Evolutionary conservation across 2,329 filamentous ascomycete species (phyloP).

Genomic region (Ramularia endophylla): DNA sequence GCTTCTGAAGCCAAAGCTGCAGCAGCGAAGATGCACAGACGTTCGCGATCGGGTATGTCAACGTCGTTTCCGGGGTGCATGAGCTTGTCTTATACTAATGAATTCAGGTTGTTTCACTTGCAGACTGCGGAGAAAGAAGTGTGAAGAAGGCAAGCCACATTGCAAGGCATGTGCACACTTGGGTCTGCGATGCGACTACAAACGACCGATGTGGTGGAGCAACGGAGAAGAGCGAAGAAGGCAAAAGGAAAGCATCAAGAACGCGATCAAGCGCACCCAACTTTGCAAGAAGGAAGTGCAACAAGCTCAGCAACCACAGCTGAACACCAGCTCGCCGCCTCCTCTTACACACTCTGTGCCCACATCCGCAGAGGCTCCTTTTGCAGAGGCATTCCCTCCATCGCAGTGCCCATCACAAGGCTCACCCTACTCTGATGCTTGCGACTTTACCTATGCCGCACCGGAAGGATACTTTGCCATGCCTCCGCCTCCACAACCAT

Average conservation of each 20-base stretch:
- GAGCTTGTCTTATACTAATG: too few species aligned
- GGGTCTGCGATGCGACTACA: constrained; percentile 88
- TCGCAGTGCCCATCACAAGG: constrained; percentile 73
- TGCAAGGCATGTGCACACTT: constrained; percentile 65
- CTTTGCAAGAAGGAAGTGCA: constrained; percentile 74
- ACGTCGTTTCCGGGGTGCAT: constrained; percentile 28
- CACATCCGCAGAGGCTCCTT: constrained; percentile 59
- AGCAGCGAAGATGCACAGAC: constrained; percentile 82
- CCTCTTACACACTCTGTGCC: constrained; percentile 68
- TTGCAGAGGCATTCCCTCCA: constrained; percentile 66
- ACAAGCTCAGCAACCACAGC: constrained; percentile 33
- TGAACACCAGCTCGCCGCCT: constrained; percentile 59
- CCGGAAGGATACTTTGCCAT: constrained; percentile 54
- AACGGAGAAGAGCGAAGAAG: constrained; percentile 78
- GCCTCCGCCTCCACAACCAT: constrained; percentile 47
- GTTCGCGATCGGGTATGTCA: constrained; percentile 87
- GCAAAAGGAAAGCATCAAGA: constrained; percentile 95
- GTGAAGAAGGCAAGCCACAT: constrained; percentile 59
- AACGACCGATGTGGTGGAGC: constrained; percentile 94
- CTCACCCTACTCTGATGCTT: constrained; percentile 63
- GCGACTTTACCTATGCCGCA: constrained; percentile 59
- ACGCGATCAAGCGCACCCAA: constrained; percentile 96
- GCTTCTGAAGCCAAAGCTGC: constrained; percentile 48
- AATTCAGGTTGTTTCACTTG: constrained; percentile 60
- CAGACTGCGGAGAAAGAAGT: constrained; percentile 63